phyloP scores from a whole-genome alignment of 2,329 filamentous ascomycete genomes.

The Myriangium duriaei region DNA sequence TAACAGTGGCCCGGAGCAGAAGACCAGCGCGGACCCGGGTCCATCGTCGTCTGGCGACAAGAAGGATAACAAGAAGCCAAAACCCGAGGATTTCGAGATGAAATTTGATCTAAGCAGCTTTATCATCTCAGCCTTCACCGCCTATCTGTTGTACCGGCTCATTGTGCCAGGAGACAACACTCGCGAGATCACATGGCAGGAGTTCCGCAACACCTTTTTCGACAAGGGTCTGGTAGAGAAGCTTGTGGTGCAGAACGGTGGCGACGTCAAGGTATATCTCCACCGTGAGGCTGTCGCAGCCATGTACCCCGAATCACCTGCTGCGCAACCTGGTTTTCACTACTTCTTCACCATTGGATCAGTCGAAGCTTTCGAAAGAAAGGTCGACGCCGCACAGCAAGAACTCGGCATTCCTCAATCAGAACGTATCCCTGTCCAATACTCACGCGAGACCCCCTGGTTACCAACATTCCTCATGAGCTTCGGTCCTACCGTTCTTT shows the following conservation, averaged over 20 bases:
- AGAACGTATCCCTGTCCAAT: constrained; percentile 90
- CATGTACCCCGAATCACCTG: constrained; percentile 65
- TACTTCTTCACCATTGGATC: constrained; percentile 97
- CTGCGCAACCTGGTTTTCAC: constrained; percentile 55
- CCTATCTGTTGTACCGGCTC: constrained; percentile 50
- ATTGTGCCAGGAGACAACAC: constrained; percentile 54
- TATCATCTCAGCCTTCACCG: constrained; percentile 45
- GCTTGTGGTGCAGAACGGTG: constrained; percentile 66
- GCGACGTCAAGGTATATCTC: constrained; percentile 66
- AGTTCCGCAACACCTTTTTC: constrained; percentile 83
- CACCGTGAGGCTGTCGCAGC: constrained; percentile 60
- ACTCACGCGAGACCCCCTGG: constrained; percentile 62
- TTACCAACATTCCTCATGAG: constrained; percentile 55
- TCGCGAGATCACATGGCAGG: constrained; percentile 93
- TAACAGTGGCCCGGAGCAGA: constrained; percentile 24
- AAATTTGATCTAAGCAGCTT: constrained; percentile 44
- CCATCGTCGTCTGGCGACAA: constrained; percentile 19
- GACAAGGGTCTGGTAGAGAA: constrained; percentile 95
- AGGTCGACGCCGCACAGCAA: constrained; percentile 74
- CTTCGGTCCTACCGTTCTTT: constrained; percentile 76
- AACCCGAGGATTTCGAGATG: constrained; percentile 31
- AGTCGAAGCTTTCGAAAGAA: constrained; percentile 80
- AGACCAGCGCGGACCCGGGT: constrained; percentile 33
- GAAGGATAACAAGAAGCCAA: constrained; percentile 24
- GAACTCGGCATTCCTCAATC: constrained; percentile 72